Evolutionary conservation across 2,329 filamentous ascomycete species (phyloP).

Genomic region (Drechslerella coelobrocha): DNA sequence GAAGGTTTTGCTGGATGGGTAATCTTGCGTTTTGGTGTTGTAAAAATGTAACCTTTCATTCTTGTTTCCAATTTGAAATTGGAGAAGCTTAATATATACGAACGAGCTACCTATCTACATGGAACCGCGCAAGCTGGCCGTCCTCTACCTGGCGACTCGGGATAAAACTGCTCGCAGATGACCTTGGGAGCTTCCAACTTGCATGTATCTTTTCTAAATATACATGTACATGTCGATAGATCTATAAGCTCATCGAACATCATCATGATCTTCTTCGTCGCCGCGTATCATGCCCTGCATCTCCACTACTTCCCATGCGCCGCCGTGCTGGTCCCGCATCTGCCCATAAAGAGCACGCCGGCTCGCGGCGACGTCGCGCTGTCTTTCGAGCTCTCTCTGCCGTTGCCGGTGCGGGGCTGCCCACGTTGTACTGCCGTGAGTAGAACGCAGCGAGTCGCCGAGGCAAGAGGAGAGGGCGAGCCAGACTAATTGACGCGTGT

Average conservation of each 20-base stretch:
- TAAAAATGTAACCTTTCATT: too few species aligned
- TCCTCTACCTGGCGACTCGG: too few species aligned
- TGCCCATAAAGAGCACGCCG: conserved; percentile 55
- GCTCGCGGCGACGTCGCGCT: conserved; percentile 36
- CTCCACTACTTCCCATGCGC: conserved; percentile 57
- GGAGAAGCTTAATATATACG: too few species aligned
- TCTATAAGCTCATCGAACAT: conserved; percentile 53
- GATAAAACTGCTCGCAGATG: too few species aligned
- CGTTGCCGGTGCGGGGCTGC: conserved; percentile 51
- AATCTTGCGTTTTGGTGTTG: too few species aligned
- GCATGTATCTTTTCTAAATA: too few species aligned
- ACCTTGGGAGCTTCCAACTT: too few species aligned
- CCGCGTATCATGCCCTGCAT: conserved; percentile 48
- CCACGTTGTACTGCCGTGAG: conserved; percentile 11
- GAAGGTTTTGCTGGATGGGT: too few species aligned
- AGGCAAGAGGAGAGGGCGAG: conserved; percentile 57
- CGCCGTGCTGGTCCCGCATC: conserved; percentile 55
- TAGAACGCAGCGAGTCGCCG: conserved; percentile 54
- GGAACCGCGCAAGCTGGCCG: too few species aligned
- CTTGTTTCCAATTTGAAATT: too few species aligned
- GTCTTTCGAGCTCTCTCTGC: conserved; percentile 33
- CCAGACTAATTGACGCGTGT: conserved; percentile 54
- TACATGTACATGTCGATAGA: too few species aligned
- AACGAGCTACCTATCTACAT: too few species aligned
- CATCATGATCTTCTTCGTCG: conserved; percentile 45